Evolutionary conservation across 2,329 filamentous ascomycete species (phyloP), one percentile per base, ranked within the genome.

Genomic region (Penicillium corylophilum): DNA sequence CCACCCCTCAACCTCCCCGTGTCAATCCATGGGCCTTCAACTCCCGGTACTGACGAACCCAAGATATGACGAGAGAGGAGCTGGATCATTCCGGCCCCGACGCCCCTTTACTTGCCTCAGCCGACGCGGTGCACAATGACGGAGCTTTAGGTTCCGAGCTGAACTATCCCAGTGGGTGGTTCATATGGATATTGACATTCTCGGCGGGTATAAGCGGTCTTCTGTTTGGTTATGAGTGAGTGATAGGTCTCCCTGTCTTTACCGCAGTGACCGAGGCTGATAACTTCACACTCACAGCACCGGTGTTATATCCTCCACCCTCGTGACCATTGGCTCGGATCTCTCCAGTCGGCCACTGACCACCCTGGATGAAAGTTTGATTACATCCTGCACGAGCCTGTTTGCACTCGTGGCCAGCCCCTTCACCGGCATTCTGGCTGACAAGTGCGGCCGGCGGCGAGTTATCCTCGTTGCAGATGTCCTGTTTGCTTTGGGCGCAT

Each of bases 211-310:
- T 85, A 13, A 80, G 77, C 45, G 82, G 82, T 3, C 67, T 85
- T 13, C 67, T 85, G 15, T 85, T 85, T 69, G 82, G 82, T 50
- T 85, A 83, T 63, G 82, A 85, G 79, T 81, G 71, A 50, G 69
- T 42, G 10, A 13, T 36, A 10, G 53, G 24, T 40, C 18, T 23
- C 5, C 24, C 31, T 9, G 23, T 46, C n/a, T 10, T 29, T 29
- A 40, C 5, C 3, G 3, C 7, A 13, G 22, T 0, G 40, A 39
- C 36, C 29, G 24, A 23, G 33, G 45, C 53, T 65, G 46, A 64
- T 46, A 51, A 51, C 13, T 50, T n/a, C 18, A 22, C 35, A 46
- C 52, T 51, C 60, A 72, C 52, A 75, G 79, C 61, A 85, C 82
- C 31, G 82, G 82, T 31, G 81, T 85, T 15, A 84, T 85, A 49